Conservation (phyloP, 2,329 filamentous ascomycete genomes). For the Aspergillus ochraceoroseus region DNA sequence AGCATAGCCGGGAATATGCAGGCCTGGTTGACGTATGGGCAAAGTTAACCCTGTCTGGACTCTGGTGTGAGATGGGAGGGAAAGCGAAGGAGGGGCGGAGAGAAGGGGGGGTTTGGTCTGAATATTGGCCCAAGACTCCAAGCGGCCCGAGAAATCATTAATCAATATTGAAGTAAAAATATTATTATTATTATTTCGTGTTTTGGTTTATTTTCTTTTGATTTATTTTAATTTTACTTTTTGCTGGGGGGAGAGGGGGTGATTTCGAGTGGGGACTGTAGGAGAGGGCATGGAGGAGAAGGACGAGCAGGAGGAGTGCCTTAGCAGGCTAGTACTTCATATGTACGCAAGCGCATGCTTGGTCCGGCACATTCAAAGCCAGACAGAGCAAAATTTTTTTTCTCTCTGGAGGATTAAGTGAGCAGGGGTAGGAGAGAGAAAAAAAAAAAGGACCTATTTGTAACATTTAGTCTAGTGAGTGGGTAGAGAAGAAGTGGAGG, state of each 20-base stretch:
- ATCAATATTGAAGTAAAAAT: too few species aligned
- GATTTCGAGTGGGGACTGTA: too few species aligned
- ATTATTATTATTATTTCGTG: slow-evolving; percentile 2
- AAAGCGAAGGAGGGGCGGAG: slow-evolving; percentile 1
- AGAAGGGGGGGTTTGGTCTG: slow-evolving; percentile 1
- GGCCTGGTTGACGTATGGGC: slow-evolving; percentile 16
- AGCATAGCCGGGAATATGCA: slow-evolving; percentile 19
- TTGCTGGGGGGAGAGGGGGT: slow-evolving; percentile 4
- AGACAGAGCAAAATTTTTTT: slow-evolving; percentile 9
- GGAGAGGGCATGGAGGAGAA: slow-evolving; percentile 10
- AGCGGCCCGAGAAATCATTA: too few species aligned
- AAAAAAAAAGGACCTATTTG: slow-evolving; percentile 8
- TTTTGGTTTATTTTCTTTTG: too few species aligned
- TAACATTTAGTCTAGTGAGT: slow-evolving; percentile 22
- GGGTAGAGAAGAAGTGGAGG: slow-evolving; percentile 18
- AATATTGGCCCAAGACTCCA: not conserved
- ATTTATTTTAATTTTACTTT: slow-evolving; percentile 3
- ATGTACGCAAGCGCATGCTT: slow-evolving; percentile 19
- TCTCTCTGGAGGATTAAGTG: slow-evolving; percentile 8
- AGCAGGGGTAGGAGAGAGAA: slow-evolving; percentile 11
- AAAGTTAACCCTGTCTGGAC: slow-evolving; percentile 11
- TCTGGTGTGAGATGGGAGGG: too few species aligned
- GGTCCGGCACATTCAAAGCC: slow-evolving; percentile 14
- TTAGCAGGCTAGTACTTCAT: too few species aligned
- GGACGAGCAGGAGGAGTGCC: too few species aligned